Percentiles rank a stretch among this genome's conserved stretches.
These are phyloP conservation scores for Schizopora paradoxa DNA, from an alignment of 1,284 basidiomycete species.

Conservation along the genomic window DNA sequence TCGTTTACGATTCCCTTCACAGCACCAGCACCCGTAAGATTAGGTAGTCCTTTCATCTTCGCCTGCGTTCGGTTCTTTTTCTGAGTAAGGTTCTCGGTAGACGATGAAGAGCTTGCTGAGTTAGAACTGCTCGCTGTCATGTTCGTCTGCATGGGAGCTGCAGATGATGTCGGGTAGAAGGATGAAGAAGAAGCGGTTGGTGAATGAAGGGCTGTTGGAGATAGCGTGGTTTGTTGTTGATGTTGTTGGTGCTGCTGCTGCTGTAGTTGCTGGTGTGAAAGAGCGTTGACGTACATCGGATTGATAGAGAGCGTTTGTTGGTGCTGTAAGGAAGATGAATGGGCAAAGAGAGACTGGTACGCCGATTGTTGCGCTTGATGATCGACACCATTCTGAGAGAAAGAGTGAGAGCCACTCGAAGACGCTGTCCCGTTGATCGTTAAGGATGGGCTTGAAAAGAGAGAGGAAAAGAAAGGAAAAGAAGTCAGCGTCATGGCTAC, in stretches of 20 bases:
- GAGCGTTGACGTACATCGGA: constrained; percentile 31
- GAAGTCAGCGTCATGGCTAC: neutral
- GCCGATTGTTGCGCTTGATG: too few species aligned
- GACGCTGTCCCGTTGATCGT: constrained; percentile 38
- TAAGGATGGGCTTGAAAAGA: constrained; percentile 43
- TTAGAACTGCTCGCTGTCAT: constrained; percentile 27
- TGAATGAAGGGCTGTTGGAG: constrained; percentile 23
- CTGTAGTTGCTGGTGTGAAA: constrained; percentile 4
- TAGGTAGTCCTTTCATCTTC: constrained; percentile 48
- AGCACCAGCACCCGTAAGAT: constrained; percentile 52
- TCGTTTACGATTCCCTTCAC: constrained; percentile 50
- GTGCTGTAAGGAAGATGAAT: constrained; percentile 26
- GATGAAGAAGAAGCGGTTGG: neutral
- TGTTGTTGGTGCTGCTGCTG: constrained; percentile 30
- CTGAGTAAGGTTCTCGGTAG: constrained; percentile 27
- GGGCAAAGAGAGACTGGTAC: constrained; percentile 20
- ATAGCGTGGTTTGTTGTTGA: constrained; percentile 32
- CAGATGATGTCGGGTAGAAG: neutral
- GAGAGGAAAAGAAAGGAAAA: neutral
- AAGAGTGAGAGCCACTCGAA: constrained; percentile 30
- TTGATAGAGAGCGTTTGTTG: constrained; percentile 23
- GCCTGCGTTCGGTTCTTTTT: constrained; percentile 40
- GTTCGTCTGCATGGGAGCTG: constrained; percentile 13
- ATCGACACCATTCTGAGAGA: too few species aligned
- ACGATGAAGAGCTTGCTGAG: constrained; percentile 28